phyloP scores from a whole-genome alignment of 768 basidiomycete species.

The Leccinum subgranulosum region DNA sequence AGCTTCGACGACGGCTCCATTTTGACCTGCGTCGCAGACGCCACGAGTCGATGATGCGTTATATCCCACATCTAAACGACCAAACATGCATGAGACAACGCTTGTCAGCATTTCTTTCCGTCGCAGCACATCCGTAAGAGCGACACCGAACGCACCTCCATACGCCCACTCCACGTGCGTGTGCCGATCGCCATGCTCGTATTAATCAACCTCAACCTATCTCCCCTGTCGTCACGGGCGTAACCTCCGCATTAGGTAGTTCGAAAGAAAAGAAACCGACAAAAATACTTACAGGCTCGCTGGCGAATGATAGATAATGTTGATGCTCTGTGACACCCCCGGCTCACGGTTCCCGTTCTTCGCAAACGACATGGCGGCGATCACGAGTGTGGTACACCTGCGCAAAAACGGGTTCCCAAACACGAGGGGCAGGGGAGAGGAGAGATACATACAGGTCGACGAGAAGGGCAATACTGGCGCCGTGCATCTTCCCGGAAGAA shows the following conservation, averaged over 20 bases:
- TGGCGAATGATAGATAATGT: slow-evolving; percentile 43
- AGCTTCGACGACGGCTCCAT: slow-evolving; percentile 31
- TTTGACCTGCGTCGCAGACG: slow-evolving; percentile 41
- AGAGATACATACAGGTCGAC: slow-evolving; percentile 42
- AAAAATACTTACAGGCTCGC: slow-evolving; percentile 34
- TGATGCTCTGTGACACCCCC: slow-evolving; percentile 43
- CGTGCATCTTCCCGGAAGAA: slow-evolving; percentile 34
- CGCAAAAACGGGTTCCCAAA: neutral
- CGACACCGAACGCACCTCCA: slow-evolving; percentile 32
- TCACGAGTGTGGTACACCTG: slow-evolving; percentile 43
- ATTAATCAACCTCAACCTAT: slow-evolving; percentile 41
- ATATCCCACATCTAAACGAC: slow-evolving; percentile 40
- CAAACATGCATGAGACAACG: neutral
- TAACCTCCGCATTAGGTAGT: neutral
- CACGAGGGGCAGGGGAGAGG: neutral
- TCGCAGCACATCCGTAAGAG: neutral
- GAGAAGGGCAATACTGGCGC: slow-evolving; percentile 41
- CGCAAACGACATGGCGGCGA: slow-evolving; percentile 32
- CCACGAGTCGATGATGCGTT: slow-evolving; percentile 37
- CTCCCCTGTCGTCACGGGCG: slow-evolving; percentile 34
- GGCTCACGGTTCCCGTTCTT: slow-evolving; percentile 27
- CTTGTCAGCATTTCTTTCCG: neutral
- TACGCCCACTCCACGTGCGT: slow-evolving; percentile 33
- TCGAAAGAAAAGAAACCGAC: neutral
- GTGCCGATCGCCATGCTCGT: slow-evolving; percentile 34